These are phyloP conservation scores for Phaeoacremonium minimum DNA, from an alignment of 2,329 filamentous ascomycete species.

Conservation along the genomic window DNA sequence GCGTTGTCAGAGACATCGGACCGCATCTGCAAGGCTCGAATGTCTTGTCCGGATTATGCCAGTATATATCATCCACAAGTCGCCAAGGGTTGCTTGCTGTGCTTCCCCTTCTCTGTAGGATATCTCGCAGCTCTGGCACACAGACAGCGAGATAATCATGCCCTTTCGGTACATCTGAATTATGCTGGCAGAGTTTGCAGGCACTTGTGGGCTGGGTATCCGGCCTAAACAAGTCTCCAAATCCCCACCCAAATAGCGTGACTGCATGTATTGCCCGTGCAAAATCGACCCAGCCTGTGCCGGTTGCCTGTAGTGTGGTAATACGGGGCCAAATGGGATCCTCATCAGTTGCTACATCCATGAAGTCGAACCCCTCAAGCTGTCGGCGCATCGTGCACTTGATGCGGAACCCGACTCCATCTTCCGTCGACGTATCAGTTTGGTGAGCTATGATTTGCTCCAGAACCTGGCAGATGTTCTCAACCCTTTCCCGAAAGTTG, in stretches of 20 bases:
- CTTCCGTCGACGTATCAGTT: conserved; percentile 4
- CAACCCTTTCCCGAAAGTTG: conserved; percentile 17
- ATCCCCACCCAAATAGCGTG: conserved; percentile 14
- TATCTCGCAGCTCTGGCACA: conserved; percentile 6
- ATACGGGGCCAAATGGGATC: conserved; percentile 16
- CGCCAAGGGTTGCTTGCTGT: conserved; percentile 4
- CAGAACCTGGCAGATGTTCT: conserved; percentile 17
- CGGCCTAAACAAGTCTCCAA: conserved; percentile 13
- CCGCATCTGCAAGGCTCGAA: conserved; percentile 10
- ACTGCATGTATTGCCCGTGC: conserved; percentile 17
- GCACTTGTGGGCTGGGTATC: not conserved
- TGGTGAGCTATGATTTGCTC: conserved; percentile 21
- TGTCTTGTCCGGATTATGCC: conserved; percentile 9
- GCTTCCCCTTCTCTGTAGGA: conserved; percentile 6
- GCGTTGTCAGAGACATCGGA: not conserved
- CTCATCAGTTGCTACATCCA: conserved; percentile 12
- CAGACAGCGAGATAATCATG: conserved; percentile 8
- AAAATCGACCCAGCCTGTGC: conserved; percentile 24
- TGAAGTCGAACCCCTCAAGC: conserved; percentile 24
- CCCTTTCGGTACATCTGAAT: conserved; percentile 1
- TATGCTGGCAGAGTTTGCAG: conserved; percentile 1
- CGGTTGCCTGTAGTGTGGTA: conserved; percentile 9
- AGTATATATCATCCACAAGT: conserved; percentile 10
- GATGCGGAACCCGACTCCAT: conserved; percentile 8
- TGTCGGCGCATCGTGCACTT: conserved; percentile 10